Evolutionary conservation across 192 early-diverging fungal species (phyloP).

Genomic region (Obelidium mucronatum): DNA sequence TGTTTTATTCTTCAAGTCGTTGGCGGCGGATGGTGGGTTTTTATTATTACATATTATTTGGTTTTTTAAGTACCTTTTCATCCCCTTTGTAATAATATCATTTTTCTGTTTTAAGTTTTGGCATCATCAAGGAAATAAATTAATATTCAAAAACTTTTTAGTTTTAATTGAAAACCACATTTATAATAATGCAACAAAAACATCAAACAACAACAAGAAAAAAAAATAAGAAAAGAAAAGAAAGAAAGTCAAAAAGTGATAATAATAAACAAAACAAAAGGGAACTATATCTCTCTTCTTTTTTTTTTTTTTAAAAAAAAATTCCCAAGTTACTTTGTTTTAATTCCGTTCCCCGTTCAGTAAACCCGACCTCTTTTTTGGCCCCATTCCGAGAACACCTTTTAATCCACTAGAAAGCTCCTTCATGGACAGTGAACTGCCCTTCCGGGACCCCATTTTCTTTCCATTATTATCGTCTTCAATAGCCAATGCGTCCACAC

Average conservation of each 20-base stretch:
- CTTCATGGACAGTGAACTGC: constrained; percentile 22
- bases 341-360: constrained; percentile 8
- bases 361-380: constrained; percentile 10
- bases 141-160: too few relatives aligned
- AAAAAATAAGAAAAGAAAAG: constrained; percentile 17
- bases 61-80: too few relatives aligned
- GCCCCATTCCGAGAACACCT: constrained; percentile 10
- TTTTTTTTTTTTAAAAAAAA: background rate
- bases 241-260: background rate
- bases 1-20: too few relatives aligned
- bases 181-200: background rate
- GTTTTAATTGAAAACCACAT: background rate
- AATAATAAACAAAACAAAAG: too few relatives aligned
- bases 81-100: too few relatives aligned
- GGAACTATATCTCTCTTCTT: too few relatives aligned
- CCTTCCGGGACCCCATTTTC: background rate
- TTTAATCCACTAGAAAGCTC: constrained; percentile 32
- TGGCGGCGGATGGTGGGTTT: too few relatives aligned
- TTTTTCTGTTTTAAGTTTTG: too few relatives aligned
- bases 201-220: background rate
- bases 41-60: too few relatives aligned
- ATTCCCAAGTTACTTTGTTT: background rate
- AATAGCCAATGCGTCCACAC: background rate
- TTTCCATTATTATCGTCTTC: background rate
- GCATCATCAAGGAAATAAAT: too few relatives aligned